A percentile compares a stretch with the other conserved stretches of the same genome.
phyloP scores from a whole-genome alignment of 768 basidiomycete genomes.

The Mycena metata region DNA sequence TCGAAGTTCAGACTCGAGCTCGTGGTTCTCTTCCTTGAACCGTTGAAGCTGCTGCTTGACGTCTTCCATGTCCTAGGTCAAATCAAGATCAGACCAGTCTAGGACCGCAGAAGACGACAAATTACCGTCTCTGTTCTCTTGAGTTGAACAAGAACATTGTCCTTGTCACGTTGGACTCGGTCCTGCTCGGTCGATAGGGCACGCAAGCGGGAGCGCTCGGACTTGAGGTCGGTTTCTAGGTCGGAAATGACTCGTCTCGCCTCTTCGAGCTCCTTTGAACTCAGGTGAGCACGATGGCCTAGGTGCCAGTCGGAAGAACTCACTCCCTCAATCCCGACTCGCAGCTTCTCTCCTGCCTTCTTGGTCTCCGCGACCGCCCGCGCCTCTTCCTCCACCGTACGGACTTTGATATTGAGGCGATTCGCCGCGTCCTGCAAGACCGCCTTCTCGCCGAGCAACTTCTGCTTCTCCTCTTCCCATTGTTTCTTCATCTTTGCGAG shows the following conservation, averaged over 20 bases:
- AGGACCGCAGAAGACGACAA: neutral
- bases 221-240: constrained; percentile 78
- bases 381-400: constrained; percentile 68
- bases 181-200: constrained; percentile 74
- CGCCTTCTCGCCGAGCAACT: constrained; percentile 77
- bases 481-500: constrained; percentile 73
- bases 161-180: constrained; percentile 73
- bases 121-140: constrained; percentile 78
- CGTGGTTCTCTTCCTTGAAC: constrained; percentile 80
- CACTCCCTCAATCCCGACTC: constrained; percentile 69
- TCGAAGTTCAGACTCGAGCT: constrained; percentile 80
- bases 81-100: constrained; percentile 23
- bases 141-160: constrained; percentile 72
- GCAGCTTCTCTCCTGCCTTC: constrained; percentile 62
- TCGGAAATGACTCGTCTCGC: constrained; percentile 76
- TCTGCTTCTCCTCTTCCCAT: constrained; percentile 78
- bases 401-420: constrained; percentile 73
- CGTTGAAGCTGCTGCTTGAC: constrained; percentile 76
- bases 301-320: constrained; percentile 34
- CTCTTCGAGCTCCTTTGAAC: constrained; percentile 74
- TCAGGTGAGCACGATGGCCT: constrained; percentile 5
- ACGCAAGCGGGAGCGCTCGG: constrained; percentile 77
- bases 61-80: constrained; percentile 80
- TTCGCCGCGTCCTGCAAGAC: constrained; percentile 79
- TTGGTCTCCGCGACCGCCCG: constrained; percentile 67